Evolutionary conservation across 257 asterid species (phyloP).

Genomic region (Solanum ahanhuiri): DNA sequence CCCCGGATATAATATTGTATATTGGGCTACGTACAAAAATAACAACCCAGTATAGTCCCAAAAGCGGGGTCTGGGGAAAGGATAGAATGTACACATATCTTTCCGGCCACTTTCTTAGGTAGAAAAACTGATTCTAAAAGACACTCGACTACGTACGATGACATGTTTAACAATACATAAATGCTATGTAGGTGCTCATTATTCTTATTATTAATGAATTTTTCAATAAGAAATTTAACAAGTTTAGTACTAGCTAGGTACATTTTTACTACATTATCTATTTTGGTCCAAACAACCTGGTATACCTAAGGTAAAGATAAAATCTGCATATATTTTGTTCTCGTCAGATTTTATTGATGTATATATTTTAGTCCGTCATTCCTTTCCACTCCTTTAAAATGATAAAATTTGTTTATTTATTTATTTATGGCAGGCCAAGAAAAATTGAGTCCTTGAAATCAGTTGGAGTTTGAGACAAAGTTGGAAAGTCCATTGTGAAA

Average conservation of each 20-base stretch:
- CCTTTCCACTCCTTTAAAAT: not conserved
- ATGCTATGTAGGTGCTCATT: not conserved
- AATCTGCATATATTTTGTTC: fast-evolving
- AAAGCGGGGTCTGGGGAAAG: fast-evolving
- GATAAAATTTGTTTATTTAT: not conserved
- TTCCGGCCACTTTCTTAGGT: not conserved
- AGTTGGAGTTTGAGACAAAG: not conserved
- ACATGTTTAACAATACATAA: no score
- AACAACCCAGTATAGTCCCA: not conserved
- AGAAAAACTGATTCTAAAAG: no score
- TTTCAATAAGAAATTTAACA: not conserved
- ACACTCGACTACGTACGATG: no score
- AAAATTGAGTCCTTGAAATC: not conserved
- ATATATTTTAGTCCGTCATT: not conserved
- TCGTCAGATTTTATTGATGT: fast-evolving
- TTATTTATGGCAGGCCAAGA: not conserved
- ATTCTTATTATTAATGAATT: no score
- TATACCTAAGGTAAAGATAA: not conserved
- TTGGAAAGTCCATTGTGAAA: not conserved
- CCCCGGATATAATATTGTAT: not conserved
- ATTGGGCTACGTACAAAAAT: no score
- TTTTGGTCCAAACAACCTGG: not conserved
- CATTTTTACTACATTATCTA: not conserved
- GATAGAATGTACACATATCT: not conserved
- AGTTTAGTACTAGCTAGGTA: no score